phyloP scores from a whole-genome alignment of 768 basidiomycete genomes.

The Pleurotus sapidus region DNA sequence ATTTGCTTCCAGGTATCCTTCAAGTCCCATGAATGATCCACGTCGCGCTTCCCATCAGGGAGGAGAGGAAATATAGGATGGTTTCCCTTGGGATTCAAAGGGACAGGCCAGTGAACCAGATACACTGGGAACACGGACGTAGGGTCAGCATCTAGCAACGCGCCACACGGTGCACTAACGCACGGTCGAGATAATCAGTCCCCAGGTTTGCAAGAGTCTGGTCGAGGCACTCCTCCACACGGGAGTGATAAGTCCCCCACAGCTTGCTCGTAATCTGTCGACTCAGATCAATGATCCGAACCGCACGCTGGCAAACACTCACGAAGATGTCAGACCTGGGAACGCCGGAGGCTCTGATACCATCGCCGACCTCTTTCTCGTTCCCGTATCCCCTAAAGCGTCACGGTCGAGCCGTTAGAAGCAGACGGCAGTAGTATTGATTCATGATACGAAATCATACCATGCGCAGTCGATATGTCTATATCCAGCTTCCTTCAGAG shows the following conservation, averaged over 20 bases:
- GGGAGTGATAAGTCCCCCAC: conserved; percentile 65
- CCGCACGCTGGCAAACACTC: conserved; percentile 14
- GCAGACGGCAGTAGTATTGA: neutral
- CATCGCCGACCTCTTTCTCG: conserved; percentile 79
- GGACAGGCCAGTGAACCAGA: conserved; percentile 81
- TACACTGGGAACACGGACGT: conserved; percentile 39
- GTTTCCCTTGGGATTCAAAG: conserved; percentile 67
- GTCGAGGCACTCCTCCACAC: conserved; percentile 73
- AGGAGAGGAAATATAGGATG: conserved; percentile 55
- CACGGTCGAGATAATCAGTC: conserved; percentile 82
- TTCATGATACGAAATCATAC: conserved; percentile 13
- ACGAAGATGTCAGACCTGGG: conserved; percentile 62
- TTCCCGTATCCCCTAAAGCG: conserved; percentile 57
- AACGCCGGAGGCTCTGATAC: conserved; percentile 74
- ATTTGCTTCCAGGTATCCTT: conserved; percentile 82
- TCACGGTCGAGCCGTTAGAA: conserved; percentile 3
- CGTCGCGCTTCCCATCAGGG: conserved; percentile 63
- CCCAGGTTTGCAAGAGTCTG: conserved; percentile 75
- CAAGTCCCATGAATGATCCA: conserved; percentile 64
- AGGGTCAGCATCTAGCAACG: neutral
- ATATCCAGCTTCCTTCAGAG: conserved; percentile 73
- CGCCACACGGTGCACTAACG: conserved; percentile 21
- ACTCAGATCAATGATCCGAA: neutral
- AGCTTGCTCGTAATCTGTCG: conserved; percentile 68
- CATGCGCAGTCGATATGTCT: conserved; percentile 74